A percentile compares a stretch with the other conserved stretches of the same genome.
phyloP scores from a whole-genome alignment of 768 basidiomycete genomes.

The Lactarius trivialis region DNA sequence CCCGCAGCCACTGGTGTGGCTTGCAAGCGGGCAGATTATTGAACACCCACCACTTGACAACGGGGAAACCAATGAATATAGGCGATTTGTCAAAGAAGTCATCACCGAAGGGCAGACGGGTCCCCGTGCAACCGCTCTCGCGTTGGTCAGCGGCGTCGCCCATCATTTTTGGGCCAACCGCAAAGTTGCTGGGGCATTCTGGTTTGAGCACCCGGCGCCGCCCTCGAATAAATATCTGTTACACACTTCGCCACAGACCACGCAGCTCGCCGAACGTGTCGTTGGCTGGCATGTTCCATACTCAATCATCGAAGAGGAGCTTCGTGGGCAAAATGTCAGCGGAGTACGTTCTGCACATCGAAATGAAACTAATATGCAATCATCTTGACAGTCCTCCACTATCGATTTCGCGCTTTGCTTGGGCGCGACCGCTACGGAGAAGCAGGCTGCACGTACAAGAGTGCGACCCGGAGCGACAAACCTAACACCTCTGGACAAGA shows the following conservation, averaged over 20 bases:
- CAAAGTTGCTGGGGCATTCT: slow-evolving; percentile 66
- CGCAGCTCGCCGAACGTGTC: slow-evolving; percentile 82
- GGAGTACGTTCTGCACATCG: not conserved
- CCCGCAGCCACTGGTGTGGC: slow-evolving; percentile 91
- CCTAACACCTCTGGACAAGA: slow-evolving; percentile 71
- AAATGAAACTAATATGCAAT: not conserved
- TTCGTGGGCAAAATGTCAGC: slow-evolving; percentile 93
- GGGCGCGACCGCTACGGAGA: slow-evolving; percentile 80
- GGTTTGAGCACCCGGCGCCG: slow-evolving; percentile 60
- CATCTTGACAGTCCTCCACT: slow-evolving; percentile 70
- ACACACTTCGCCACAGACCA: slow-evolving; percentile 74
- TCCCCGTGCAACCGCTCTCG: slow-evolving; percentile 85
- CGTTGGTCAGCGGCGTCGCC: slow-evolving; percentile 74
- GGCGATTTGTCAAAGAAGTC: slow-evolving; percentile 90
- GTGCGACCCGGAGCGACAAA: slow-evolving; percentile 42
- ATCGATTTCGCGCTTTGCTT: slow-evolving; percentile 95
- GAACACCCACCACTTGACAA: slow-evolving; percentile 90
- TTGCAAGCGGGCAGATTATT: slow-evolving; percentile 78
- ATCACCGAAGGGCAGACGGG: slow-evolving; percentile 93
- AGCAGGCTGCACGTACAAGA: slow-evolving; percentile 76
- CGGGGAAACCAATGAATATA: slow-evolving; percentile 92
- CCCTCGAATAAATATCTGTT: slow-evolving; percentile 47
- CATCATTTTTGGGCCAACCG: slow-evolving; percentile 77
- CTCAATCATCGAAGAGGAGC: slow-evolving; percentile 82
- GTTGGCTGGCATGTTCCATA: slow-evolving; percentile 86